Base-by-base conservation (phyloP, 352 stramenopile species). In the Stephanocyclus meneghinianus region DNA sequence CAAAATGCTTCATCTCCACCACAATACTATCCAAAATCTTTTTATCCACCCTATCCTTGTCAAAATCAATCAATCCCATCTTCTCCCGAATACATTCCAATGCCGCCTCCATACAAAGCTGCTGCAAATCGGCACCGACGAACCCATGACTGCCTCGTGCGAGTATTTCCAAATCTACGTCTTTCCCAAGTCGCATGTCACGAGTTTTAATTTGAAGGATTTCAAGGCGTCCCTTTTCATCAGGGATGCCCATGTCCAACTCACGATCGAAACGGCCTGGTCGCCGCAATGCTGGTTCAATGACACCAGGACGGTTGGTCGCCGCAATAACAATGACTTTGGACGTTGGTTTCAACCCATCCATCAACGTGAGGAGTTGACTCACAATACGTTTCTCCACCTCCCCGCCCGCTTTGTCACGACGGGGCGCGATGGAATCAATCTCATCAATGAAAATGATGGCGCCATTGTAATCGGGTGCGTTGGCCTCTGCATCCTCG, bases 401-500 rank as follows among this genome's bases (percentile, higher is more conserved):
- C 72, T 94, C 90, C 30, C 90, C 90, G 66, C 91, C 81, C 0
- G 88, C 83, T 71, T 91, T 79, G 32, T 96, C 93, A 69, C 96
- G 93, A 71, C 96, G 96, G 1, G 96, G 96, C 45, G 96, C 98
- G 45, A 99, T 94, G n/a, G 92, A 96, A 86, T 99, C 96, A 7
- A 99, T 80, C 55, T 98, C 96, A 77, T 99, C 96, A 75, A 99
- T 97, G 74, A 98, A 98, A 61, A 99, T 94, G 64, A 99, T 98
- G 13, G 95, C 81, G 15, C 62, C 62, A 60, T 69, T 56, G 51
- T 66, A 74, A 74, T 74, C 62, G 21, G 88, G 86, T 21, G 81
- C 83, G 61, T 98, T 97, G 69, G 87, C 74, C 40, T 97, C 90
- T 1, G 96, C 96, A 77, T 98, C 95, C 67, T 98, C 95, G 81